Evolutionary conservation across 2,329 filamentous ascomycete species (phyloP), one percentile per base, ranked within the genome.

Genomic region (Mycosphaerella arachidis): DNA sequence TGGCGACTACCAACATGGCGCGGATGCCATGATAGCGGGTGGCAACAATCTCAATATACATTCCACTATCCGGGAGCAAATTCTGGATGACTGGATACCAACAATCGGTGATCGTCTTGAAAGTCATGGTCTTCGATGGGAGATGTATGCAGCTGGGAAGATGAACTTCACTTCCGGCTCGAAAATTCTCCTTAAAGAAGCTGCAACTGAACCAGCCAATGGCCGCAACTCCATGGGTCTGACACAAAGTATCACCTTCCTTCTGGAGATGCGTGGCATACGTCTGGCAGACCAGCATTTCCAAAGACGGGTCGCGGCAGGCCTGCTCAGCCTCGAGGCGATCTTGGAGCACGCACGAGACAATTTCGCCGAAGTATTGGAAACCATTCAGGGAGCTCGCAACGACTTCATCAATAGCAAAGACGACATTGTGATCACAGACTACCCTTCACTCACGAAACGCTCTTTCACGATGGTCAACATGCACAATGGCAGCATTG

Each of bases 1-100:
- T 4, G 65, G 61, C 3, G 66, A 70, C 33, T 75, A 74, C 54
- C 68, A 64, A 30, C 73, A 73, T 9, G 73, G 70, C 6, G 70
- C 71, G 1, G 73, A 75, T 48, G 73, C 68, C 33, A 70, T 75
- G 66, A 71, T 68, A 61, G 71, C 70, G 46, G 72, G 71, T 10
- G 73, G 72, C 8, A 72, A 72, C 66, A 75, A 75, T 56, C 63
- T 74, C 16, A 75, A 75, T 62, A 74, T 75, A 48, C 66, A 74
- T 27, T 58, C 65, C 0, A 50, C 57, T 0, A 75, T 75, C 51
- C 10, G 50, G 35, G 50, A 35, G 30, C 50, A 31, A 1, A 35
- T 30, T 16, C 18, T 18, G 6, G 6, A 31, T 4, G 3, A 52
- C 10, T 72, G 74, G 57, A 69, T 68, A 18, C 56, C 66, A 0